A percentile compares a stretch with the other conserved stretches of the same genome.
phyloP scores from a whole-genome alignment of 169 alveolate genomes.

The Fabrea salina region DNA sequence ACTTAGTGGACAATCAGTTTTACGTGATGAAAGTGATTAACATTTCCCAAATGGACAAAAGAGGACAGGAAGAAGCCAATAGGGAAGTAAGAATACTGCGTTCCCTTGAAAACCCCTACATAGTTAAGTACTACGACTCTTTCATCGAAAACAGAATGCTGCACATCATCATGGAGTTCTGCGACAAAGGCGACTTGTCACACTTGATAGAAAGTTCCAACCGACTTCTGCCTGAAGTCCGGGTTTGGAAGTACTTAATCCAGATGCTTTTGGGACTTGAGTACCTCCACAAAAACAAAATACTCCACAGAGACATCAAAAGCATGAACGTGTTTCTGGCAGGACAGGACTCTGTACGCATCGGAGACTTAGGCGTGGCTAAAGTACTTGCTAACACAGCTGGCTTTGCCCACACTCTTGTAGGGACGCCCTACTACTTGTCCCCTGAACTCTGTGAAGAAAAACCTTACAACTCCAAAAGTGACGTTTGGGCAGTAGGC shows the following conservation, averaged over 20 bases:
- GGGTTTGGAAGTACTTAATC: conserved; percentile 75
- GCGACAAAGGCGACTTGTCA: conserved; percentile 83
- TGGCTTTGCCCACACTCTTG: conserved; percentile 94
- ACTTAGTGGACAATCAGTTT: conserved; percentile 33
- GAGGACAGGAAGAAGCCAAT: conserved; percentile 65
- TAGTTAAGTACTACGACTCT: conserved; percentile 80
- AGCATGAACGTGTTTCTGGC: conserved; percentile 59
- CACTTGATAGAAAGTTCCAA: conserved; percentile 54
- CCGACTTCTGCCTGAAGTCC: conserved; percentile 46
- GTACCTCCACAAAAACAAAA: conserved; percentile 73
- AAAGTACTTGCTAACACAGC: conserved; percentile 89
- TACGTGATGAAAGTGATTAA: conserved; percentile 79
- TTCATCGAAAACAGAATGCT: conserved; percentile 71
- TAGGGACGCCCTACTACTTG: conserved; percentile 99
- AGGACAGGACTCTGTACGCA: conserved; percentile 54
- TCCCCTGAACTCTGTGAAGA: conserved; percentile 99
- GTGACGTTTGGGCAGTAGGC: conserved; percentile 99
- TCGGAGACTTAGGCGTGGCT: conserved; percentile 90
- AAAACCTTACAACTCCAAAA: conserved; percentile 95
- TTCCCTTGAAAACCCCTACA: conserved; percentile 56
- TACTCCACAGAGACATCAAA: conserved; percentile 77
- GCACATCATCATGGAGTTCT: conserved; percentile 82
- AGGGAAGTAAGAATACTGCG: conserved; percentile 76
- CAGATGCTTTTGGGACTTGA: conserved; percentile 81
- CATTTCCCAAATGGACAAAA: conserved; percentile 58